Evolutionary conservation across 495 filamentous ascomycete genomes (phyloP).

Genomic region (Neurospora sp.): DNA sequence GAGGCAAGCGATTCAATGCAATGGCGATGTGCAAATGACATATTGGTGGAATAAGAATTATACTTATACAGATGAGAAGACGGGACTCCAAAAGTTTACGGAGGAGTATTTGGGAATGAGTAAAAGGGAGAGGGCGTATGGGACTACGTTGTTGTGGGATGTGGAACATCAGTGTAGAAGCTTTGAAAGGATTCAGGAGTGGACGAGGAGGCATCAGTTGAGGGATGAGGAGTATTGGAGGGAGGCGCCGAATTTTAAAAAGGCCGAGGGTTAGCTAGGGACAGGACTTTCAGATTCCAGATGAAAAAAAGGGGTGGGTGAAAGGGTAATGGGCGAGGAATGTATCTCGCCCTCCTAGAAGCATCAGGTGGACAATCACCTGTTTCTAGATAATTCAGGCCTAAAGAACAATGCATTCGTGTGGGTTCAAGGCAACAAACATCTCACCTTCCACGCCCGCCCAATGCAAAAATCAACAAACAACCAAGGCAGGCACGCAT

Average conservation of each 20-base stretch:
- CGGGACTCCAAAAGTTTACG: neutral
- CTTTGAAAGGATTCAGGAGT: neutral
- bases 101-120: neutral
- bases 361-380: too few species aligned
- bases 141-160: neutral
- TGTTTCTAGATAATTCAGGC: too few species aligned
- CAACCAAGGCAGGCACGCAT: neutral
- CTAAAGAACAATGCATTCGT: too few species aligned
- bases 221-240: neutral
- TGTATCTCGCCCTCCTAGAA: too few species aligned
- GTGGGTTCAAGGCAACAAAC: too few species aligned
- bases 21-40: neutral
- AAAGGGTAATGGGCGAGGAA: neutral
- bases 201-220: neutral
- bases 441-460: neutral
- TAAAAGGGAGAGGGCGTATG: neutral
- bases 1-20: neutral
- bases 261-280: neutral
- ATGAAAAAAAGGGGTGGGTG: neutral
- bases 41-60: neutral
- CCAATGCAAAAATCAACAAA: neutral
- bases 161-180: neutral
- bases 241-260: neutral
- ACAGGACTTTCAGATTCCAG: neutral
- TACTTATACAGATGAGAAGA: neutral